Percentiles rank a stretch among this genome's conserved stretches.
phyloP scores from a whole-genome alignment of 129 eudicot genomes.

The Kitagawia praeruptora region DNA sequence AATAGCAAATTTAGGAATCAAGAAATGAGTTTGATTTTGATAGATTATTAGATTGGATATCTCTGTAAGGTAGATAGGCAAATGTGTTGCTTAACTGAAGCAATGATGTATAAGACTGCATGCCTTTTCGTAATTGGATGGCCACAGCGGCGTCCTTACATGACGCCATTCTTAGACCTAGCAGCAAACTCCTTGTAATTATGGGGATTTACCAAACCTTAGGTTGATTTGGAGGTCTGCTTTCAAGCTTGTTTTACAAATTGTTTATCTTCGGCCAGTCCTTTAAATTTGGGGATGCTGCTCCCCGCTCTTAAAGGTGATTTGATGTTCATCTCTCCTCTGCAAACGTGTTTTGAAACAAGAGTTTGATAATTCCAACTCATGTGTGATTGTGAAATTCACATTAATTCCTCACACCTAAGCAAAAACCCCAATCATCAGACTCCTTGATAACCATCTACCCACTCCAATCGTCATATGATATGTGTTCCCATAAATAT shows the following conservation, averaged over 20 bases:
- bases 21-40: background rate
- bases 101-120: background rate
- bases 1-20: background rate
- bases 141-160: background rate
- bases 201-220: background rate
- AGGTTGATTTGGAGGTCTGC: background rate
- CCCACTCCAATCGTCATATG: background rate
- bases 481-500: too few relatives aligned
- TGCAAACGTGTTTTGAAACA: background rate
- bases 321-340: background rate
- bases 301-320: background rate
- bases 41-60: background rate
- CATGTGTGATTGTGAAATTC: background rate
- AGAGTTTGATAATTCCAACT: background rate
- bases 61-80: background rate
- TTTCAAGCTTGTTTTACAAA: background rate
- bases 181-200: background rate
- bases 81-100: background rate
- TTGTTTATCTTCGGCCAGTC: background rate
- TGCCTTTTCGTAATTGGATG: background rate
- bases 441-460: background rate
- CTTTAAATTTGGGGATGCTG: background rate
- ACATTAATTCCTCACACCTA: background rate
- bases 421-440: background rate
- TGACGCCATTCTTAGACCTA: background rate